Conservation (phyloP, 2,329 filamentous ascomycete genomes). For the Cladosporium sp. region DNA sequence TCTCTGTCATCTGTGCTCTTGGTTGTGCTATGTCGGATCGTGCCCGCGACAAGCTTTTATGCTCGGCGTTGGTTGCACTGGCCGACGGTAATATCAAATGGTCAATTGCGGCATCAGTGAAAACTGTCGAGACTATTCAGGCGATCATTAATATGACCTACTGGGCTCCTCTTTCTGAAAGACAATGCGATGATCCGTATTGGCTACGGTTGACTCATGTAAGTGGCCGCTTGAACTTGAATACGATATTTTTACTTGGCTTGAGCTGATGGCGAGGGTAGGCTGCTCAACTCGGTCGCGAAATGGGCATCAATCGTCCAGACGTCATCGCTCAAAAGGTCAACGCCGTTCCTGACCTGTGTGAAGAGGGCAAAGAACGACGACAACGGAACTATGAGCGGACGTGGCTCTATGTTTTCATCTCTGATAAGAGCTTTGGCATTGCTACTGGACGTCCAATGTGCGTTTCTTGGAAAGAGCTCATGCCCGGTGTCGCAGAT, state of each 20-base stretch:
- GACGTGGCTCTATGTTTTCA: conserved; percentile 7
- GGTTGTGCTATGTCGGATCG: conserved; percentile 11
- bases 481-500: conserved; percentile 8
- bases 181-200: conserved; percentile 10
- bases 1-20: conserved; percentile 9
- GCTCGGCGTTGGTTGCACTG: conserved; percentile 1
- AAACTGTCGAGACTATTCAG: conserved; percentile 8
- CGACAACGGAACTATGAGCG: conserved; percentile 9
- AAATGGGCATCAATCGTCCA: conserved; percentile 4
- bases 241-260: not conserved
- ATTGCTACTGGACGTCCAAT: conserved; percentile 8
- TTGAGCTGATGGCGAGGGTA: not conserved
- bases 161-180: conserved; percentile 9
- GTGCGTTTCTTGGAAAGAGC: conserved; percentile 10
- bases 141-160: conserved; percentile 11
- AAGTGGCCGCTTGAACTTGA: not conserved
- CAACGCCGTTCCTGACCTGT: conserved; percentile 4
- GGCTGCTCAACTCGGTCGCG: conserved; percentile 7
- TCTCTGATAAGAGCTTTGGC: conserved; percentile 8
- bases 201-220: conserved; percentile 9
- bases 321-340: conserved; percentile 5
- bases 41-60: conserved; percentile 8
- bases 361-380: not conserved
- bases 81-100: conserved; percentile 9
- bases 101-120: conserved; percentile 9